phyloP scores from a whole-genome alignment of 2,329 filamentous ascomycete species.

The Venturia effusa region DNA sequence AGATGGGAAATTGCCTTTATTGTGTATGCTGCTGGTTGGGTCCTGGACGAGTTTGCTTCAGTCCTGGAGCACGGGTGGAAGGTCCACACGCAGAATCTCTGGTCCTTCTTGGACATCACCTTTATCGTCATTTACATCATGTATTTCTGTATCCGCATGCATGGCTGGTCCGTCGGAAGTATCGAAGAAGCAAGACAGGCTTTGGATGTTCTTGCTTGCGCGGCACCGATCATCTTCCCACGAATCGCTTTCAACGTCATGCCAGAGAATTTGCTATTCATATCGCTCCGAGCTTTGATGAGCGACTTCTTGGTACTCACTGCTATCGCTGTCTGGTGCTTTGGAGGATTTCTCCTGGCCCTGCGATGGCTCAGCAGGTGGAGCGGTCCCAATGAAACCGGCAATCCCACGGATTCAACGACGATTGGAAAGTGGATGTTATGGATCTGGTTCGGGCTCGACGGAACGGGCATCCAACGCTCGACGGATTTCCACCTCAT shows the following conservation, averaged over 20 bases:
- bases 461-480: conserved; percentile 49
- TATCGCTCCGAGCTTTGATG: conserved; percentile 76
- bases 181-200: conserved; percentile 51
- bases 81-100: conserved; percentile 79
- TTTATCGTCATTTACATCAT: conserved; percentile 61
- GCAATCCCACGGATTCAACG: conserved; percentile 40
- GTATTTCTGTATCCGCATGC: conserved; percentile 58
- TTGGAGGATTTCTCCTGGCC: conserved; percentile 68
- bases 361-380: conserved; percentile 61
- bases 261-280: conserved; percentile 74
- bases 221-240: conserved; percentile 65
- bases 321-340: conserved; percentile 69
- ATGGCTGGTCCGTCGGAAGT: conserved; percentile 45
- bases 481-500: conserved; percentile 64
- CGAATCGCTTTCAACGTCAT: conserved; percentile 73
- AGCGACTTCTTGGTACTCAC: conserved; percentile 72
- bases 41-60: conserved; percentile 65
- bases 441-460: conserved; percentile 85
- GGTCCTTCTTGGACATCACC: conserved; percentile 75
- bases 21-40: conserved; percentile 69
- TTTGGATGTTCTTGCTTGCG: conserved; percentile 68
- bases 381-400: conserved; percentile 18
- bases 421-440: conserved; percentile 86
- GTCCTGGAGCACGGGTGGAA: conserved; percentile 67
- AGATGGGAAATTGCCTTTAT: conserved; percentile 55